Conservation (phyloP, 371 early-diverging fungal species). For the Capillidium heterosporum region DNA sequence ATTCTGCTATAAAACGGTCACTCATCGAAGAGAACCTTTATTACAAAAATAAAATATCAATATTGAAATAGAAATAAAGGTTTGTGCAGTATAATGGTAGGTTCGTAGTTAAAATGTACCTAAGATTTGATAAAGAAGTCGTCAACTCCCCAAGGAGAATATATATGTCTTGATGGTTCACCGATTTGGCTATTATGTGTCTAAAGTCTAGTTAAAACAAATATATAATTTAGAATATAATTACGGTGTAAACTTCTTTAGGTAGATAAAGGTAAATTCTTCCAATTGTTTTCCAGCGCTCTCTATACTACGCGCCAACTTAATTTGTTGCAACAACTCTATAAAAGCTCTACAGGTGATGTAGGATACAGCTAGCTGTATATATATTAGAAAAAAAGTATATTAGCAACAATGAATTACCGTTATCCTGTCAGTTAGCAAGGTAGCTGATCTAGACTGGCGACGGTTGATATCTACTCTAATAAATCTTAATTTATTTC, state of each 20-base stretch:
- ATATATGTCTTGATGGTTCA: slow-evolving; percentile 72
- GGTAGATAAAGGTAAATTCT: background rate
- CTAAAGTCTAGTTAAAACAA: slow-evolving; percentile 13
- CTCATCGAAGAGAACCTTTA: slow-evolving; percentile 73
- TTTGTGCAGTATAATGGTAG: background rate
- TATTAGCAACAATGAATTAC: background rate
- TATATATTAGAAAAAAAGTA: background rate
- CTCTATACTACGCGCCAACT: background rate
- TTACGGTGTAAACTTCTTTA: slow-evolving; percentile 1
- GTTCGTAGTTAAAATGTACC: slow-evolving; percentile 12
- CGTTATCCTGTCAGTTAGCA: background rate
- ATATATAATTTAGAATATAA: background rate
- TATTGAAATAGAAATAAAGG: background rate
- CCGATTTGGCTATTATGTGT: slow-evolving; percentile 50
- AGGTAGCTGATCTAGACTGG: background rate
- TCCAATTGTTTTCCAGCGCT: background rate
- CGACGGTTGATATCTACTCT: background rate
- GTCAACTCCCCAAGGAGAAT: slow-evolving; percentile 75
- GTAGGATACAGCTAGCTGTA: background rate
- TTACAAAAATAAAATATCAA: no score
- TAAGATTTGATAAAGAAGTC: slow-evolving; percentile 67
- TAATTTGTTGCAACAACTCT: background rate
- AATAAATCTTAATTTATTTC: background rate
- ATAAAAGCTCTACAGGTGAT: background rate
- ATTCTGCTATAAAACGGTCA: slow-evolving; percentile 78